Conservation (phyloP, 2,329 filamentous ascomycete species). For the Sclerotiophoma versabilis region DNA sequence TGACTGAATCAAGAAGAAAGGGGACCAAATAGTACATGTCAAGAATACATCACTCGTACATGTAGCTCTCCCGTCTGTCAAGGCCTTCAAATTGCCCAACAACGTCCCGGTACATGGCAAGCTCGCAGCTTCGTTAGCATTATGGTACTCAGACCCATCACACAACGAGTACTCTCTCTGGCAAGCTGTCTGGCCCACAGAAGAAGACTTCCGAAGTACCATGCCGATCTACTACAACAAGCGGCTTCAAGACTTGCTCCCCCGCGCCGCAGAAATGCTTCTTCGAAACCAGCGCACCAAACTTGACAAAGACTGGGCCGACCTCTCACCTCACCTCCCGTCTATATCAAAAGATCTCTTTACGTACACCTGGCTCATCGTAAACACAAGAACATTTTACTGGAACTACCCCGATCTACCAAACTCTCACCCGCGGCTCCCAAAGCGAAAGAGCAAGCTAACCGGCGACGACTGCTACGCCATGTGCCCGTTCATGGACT, state of each 20-base stretch:
- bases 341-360: constrained; percentile 53
- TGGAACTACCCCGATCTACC: constrained; percentile 55
- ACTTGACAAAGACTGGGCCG: constrained; percentile 59
- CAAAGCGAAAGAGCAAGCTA: constrained; percentile 51
- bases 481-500: constrained; percentile 75
- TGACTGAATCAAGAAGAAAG: constrained; percentile 55
- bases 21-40: constrained; percentile 69
- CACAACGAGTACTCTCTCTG: constrained; percentile 62
- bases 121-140: constrained; percentile 71
- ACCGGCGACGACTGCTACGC: constrained; percentile 67
- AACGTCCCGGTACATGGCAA: constrained; percentile 72
- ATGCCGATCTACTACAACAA: constrained; percentile 65
- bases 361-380: constrained; percentile 66
- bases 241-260: constrained; percentile 50
- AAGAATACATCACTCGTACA: constrained; percentile 70
- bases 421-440: constrained; percentile 50
- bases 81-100: constrained; percentile 57
- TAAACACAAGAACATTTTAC: constrained; percentile 68
- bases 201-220: constrained; percentile 63
- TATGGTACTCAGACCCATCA: constrained; percentile 48
- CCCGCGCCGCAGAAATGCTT: constrained; percentile 50
- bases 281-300: constrained; percentile 64
- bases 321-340: constrained; percentile 54
- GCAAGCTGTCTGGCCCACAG: constrained; percentile 71
- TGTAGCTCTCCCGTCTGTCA: constrained; percentile 63